Conservation (phyloP, 202 grass and related monocot species). For the Sporobolus alterniflorus region DNA sequence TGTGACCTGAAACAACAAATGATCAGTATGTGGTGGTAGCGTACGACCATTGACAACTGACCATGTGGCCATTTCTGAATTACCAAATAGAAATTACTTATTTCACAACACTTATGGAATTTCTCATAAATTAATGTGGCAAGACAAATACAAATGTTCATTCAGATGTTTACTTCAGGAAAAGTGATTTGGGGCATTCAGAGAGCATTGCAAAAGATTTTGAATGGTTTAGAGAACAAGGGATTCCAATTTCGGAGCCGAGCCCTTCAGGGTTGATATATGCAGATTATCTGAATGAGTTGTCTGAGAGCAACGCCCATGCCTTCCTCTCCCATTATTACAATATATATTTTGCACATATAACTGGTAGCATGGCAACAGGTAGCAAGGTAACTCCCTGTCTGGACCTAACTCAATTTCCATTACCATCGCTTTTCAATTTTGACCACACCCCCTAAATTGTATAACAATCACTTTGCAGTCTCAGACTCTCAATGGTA, state of each 20-base stretch:
- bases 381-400: constrained; percentile 75
- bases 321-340: constrained; percentile 94
- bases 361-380: constrained; percentile 70
- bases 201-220: constrained; percentile 78
- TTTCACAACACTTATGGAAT: no score
- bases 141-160: constrained; percentile 53
- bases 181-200: constrained; percentile 70
- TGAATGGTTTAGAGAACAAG: constrained; percentile 80
- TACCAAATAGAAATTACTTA: no score
- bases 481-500: background rate
- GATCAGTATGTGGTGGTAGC: no score
- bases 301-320: constrained; percentile 72
- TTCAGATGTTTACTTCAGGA: constrained; percentile 97
- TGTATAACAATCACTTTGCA: background rate
- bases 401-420: constrained; percentile 3
- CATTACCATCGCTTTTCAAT: background rate
- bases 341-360: constrained; percentile 94
- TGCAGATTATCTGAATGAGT: constrained; percentile 74
- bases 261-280: constrained; percentile 70
- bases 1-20: no score
- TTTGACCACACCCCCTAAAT: background rate
- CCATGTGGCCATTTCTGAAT: no score
- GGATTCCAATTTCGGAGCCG: constrained; percentile 67
- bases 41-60: no score
- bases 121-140: constrained; percentile 21